Percentiles rank a stretch among this genome's conserved stretches.
Conservation (phyloP, 306 rosid genomes). For the Ormosia emarginata region DNA sequence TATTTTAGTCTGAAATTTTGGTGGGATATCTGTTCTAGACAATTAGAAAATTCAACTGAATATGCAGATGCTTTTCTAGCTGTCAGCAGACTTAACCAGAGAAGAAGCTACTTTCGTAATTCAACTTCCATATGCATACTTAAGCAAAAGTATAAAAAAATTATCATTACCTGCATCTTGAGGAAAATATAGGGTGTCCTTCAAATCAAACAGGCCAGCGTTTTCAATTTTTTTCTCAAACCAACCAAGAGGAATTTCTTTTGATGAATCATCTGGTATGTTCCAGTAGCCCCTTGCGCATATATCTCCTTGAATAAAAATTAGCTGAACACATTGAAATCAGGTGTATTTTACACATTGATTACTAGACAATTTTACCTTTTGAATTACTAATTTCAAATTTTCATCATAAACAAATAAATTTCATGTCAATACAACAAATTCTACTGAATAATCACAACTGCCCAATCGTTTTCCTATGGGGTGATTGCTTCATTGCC, state of each 20-base stretch:
- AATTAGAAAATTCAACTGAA: background rate
- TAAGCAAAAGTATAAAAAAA: background rate
- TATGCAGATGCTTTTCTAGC: background rate
- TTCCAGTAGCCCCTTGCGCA: slow-evolving; percentile 92
- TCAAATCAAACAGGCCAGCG: slow-evolving; percentile 50
- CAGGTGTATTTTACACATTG: background rate
- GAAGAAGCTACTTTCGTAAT: background rate
- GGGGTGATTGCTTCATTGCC: background rate
- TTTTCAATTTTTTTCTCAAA: slow-evolving; percentile 57
- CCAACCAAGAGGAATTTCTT: slow-evolving; percentile 51
- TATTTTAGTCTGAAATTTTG: background rate
- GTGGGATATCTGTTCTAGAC: background rate
- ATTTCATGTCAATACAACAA: background rate
- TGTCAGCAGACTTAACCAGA: background rate
- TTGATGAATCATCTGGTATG: slow-evolving; percentile 44
- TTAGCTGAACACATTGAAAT: slow-evolving; percentile 52
- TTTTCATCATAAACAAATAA: background rate
- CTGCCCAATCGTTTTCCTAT: background rate
- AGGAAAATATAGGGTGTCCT: slow-evolving; percentile 71
- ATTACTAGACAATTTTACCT: background rate
- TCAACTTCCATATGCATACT: background rate
- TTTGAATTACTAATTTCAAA: background rate
- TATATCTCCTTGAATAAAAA: slow-evolving; percentile 51
- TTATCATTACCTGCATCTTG: slow-evolving; percentile 57
- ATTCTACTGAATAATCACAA: background rate